These are phyloP conservation scores for Talaromyces pinophilus DNA, from an alignment of 2,329 filamentous ascomycete genomes.

Conservation along the genomic window DNA sequence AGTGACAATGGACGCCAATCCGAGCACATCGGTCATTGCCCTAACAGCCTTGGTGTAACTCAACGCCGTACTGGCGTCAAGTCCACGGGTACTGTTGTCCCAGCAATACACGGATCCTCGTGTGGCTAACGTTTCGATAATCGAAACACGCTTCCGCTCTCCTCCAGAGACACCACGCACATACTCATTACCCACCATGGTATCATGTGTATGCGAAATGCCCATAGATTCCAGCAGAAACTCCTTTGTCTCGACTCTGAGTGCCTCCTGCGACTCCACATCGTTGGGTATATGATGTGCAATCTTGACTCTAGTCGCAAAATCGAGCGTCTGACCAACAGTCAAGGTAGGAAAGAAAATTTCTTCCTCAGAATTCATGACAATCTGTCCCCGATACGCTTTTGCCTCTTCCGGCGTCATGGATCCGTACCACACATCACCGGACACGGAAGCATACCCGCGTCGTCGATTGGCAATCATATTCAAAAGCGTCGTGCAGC, in stretches of 20 bases:
- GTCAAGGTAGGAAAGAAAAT: slow-evolving; percentile 55
- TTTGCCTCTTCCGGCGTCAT: slow-evolving; percentile 46
- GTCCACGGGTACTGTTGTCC: slow-evolving; percentile 67
- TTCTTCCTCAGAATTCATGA: slow-evolving; percentile 58
- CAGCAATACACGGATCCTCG: slow-evolving; percentile 63
- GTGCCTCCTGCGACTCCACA: slow-evolving; percentile 47
- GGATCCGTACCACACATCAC: slow-evolving; percentile 60
- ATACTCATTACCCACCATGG: slow-evolving; percentile 68
- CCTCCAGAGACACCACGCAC: slow-evolving; percentile 68
- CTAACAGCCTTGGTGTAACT: slow-evolving; percentile 63
- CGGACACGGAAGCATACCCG: slow-evolving; percentile 60
- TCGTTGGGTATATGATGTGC: slow-evolving; percentile 53
- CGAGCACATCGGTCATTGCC: slow-evolving; percentile 63
- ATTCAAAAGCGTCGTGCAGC: slow-evolving; percentile 71
- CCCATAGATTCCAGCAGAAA: slow-evolving; percentile 61
- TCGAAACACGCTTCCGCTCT: slow-evolving; percentile 68
- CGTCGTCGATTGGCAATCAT: slow-evolving; percentile 65
- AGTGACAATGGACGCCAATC: slow-evolving; percentile 62
- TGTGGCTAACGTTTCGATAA: slow-evolving; percentile 64
- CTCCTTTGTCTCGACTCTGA: slow-evolving; percentile 50
- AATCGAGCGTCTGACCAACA: slow-evolving; percentile 56
- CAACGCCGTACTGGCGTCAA: slow-evolving; percentile 66
- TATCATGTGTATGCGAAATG: slow-evolving; percentile 62
- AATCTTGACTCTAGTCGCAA: slow-evolving; percentile 60
- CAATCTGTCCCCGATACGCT: slow-evolving; percentile 59